Evolutionary conservation across 306 rosid genomes (phyloP).

Genomic region (Inga laurina): DNA sequence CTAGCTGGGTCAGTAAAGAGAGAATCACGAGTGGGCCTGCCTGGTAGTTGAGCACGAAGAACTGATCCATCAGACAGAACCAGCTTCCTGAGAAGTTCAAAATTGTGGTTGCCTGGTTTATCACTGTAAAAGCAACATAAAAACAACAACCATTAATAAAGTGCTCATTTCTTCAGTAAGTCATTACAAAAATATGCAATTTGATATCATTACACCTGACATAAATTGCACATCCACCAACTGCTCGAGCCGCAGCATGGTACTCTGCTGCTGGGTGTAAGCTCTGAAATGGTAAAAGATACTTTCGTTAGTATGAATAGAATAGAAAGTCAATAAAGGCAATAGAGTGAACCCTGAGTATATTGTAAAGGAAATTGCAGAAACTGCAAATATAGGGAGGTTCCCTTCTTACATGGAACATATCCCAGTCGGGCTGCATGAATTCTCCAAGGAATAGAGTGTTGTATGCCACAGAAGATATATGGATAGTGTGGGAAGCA

Average conservation of each 20-base stretch:
- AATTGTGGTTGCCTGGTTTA: conserved; percentile 92
- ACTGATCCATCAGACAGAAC: conserved; percentile 97
- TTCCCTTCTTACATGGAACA: conserved; percentile 76
- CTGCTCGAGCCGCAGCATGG: conserved; percentile 94
- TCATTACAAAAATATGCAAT: background rate
- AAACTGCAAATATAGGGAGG: background rate
- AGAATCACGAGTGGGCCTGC: conserved; percentile 87
- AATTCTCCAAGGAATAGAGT: conserved; percentile 95
- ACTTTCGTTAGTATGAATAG: background rate
- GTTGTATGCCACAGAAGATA: conserved; percentile 94
- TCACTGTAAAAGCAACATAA: conserved; percentile 48
- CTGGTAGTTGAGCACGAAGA: conserved; percentile 90
- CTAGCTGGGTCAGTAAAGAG: conserved; percentile 92
- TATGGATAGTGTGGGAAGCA: conserved; percentile 93
- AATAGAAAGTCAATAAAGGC: background rate
- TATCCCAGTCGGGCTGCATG: conserved; percentile 99
- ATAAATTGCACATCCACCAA: conserved; percentile 97
- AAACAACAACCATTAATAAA: background rate
- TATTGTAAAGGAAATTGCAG: background rate
- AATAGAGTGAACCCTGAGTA: no score
- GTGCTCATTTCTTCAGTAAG: background rate
- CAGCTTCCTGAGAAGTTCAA: conserved; percentile 83
- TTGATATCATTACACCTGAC: conserved; percentile 59
- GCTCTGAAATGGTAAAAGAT: conserved; percentile 51
- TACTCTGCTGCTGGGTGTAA: conserved; percentile 92